Evolutionary conservation across 2,329 filamentous ascomycete genomes (phyloP).

Genomic region (Sporothrix brunneoviolacea): DNA sequence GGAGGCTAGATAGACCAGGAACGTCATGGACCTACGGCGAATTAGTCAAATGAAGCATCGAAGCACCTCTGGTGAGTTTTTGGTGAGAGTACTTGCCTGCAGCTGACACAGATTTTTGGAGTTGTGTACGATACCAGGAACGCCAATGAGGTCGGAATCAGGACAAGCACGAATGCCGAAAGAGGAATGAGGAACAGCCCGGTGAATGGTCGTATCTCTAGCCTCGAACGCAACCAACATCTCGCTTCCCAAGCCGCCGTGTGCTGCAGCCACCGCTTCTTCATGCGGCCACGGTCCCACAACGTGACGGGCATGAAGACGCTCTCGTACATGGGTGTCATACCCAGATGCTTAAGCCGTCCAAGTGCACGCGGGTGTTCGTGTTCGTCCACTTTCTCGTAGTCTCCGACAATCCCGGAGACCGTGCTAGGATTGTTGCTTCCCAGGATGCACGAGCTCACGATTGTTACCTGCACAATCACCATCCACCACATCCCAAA

Average conservation of each 20-base stretch:
- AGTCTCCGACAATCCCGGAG: slow-evolving; percentile 3
- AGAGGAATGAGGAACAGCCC: not conserved
- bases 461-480: slow-evolving; percentile 2
- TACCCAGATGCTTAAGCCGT: no score
- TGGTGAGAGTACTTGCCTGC: no score
- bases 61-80: no score
- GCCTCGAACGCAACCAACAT: not conserved
- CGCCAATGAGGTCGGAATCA: not conserved
- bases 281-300: slow-evolving; percentile 4
- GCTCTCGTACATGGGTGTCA: slow-evolving; percentile 3
- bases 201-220: not conserved
- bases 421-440: slow-evolving; percentile 8
- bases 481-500: slow-evolving; percentile 10
- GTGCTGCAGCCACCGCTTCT: not conserved
- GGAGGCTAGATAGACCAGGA: not conserved
- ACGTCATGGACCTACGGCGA: slow-evolving; percentile 2
- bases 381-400: not conserved
- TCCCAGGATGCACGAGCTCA: slow-evolving; percentile 6
- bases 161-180: not conserved
- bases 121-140: slow-evolving; percentile 1
- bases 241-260: not conserved
- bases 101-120: slow-evolving; percentile 5
- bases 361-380: no score
- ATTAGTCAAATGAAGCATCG: no score
- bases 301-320: slow-evolving; percentile 4